These are phyloP conservation scores for Cornus florida DNA, from an alignment of 148 eudicot species.

Conservation along the genomic window DNA sequence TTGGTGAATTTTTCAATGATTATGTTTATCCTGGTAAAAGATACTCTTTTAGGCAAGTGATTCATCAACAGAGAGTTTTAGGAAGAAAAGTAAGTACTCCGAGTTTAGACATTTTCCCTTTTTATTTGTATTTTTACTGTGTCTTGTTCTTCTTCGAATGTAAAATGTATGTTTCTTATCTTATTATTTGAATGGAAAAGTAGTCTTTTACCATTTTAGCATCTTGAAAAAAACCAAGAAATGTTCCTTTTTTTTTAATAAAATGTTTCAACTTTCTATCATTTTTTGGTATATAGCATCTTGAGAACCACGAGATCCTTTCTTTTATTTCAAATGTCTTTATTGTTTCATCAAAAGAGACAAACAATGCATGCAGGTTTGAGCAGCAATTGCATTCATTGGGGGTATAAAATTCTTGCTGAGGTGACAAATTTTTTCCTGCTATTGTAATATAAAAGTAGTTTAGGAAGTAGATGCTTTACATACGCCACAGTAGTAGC, in stretches of 20 bases:
- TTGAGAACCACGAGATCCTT: not conserved
- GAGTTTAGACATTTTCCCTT: not conserved
- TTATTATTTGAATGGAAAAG: conserved; percentile 1
- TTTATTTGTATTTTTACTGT: not conserved
- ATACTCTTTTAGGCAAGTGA: conserved; percentile 85
- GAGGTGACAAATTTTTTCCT: too few species aligned
- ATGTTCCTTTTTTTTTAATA: too few species aligned
- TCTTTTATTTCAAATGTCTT: not conserved
- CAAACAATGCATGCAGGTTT: not conserved
- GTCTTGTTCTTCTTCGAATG: not conserved
- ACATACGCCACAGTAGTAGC: not conserved
- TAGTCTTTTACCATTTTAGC: not conserved
- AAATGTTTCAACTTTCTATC: not conserved
- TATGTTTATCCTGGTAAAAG: conserved; percentile 75
- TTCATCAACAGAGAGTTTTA: conserved; percentile 63
- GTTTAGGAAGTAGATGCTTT: not conserved
- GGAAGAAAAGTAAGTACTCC: conserved; percentile 58
- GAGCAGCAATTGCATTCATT: too few species aligned
- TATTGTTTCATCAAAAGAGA: conserved; percentile 5
- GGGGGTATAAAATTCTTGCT: too few species aligned
- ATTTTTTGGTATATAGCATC: not conserved
- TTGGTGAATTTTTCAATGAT: conserved; percentile 70
- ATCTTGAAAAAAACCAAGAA: not conserved
- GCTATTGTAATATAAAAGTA: not conserved
- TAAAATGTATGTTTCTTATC: not conserved